Evolutionary conservation across 768 basidiomycete genomes (phyloP).

Genomic region (Leccinum boreale): DNA sequence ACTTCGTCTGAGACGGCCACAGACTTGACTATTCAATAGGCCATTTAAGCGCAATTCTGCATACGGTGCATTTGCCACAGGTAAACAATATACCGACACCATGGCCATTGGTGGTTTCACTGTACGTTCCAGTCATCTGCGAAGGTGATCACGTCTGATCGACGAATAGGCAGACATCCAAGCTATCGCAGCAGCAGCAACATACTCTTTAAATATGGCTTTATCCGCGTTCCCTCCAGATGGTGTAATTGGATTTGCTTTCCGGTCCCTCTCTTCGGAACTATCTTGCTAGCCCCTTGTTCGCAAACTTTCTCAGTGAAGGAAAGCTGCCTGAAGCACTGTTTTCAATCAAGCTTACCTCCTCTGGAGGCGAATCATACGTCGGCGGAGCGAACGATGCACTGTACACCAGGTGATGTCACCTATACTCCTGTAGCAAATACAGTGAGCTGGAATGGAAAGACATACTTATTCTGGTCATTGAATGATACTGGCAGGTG

Average conservation of each 20-base stretch:
- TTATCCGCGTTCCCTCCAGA: slow-evolving; percentile 6
- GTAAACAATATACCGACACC: slow-evolving; percentile 37
- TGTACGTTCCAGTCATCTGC: neutral
- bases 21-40: slow-evolving; percentile 9
- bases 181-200: slow-evolving; percentile 8
- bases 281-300: slow-evolving; percentile 24
- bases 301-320: slow-evolving; percentile 26
- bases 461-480: neutral
- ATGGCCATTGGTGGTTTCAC: slow-evolving; percentile 4
- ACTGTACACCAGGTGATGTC: slow-evolving; percentile 39
- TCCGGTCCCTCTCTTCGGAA: slow-evolving; percentile 23
- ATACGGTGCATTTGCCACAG: slow-evolving; percentile 32
- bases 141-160: neutral
- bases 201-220: slow-evolving; percentile 1
- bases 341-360: slow-evolving; percentile 19
- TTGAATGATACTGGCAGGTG: slow-evolving; percentile 15
- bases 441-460: slow-evolving; percentile 12
- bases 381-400: slow-evolving; percentile 40
- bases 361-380: slow-evolving; percentile 33
- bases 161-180: slow-evolving; percentile 7
- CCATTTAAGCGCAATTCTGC: slow-evolving; percentile 31
- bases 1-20: slow-evolving; percentile 24
- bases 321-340: slow-evolving; percentile 15
- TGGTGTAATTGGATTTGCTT: slow-evolving; percentile 31
- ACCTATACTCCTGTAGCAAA: slow-evolving; percentile 29